Conservation (phyloP, 495 filamentous ascomycete genomes). For the Hypoxylon lienhwacheense region DNA sequence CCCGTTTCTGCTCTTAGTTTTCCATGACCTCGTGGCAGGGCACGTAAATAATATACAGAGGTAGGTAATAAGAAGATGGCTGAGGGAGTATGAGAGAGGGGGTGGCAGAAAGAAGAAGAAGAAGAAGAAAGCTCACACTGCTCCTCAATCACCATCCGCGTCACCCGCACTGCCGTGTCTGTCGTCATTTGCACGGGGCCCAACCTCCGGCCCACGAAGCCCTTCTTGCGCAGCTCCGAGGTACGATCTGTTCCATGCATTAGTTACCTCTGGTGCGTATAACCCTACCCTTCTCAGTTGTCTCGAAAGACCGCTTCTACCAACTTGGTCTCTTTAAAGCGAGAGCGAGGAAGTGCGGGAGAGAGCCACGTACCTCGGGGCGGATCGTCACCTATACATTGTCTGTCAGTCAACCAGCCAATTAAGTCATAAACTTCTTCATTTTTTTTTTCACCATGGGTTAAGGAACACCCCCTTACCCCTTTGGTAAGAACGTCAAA, state of each 20-base stretch:
- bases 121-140: constrained; percentile 58
- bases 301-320: neutral
- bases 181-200: constrained; percentile 98
- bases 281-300: neutral
- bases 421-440: too few relatives aligned
- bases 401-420: constrained; percentile 7
- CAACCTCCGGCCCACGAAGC: constrained; percentile 82
- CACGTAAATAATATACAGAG: neutral
- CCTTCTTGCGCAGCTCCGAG: constrained; percentile 87
- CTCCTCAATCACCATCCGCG: constrained; percentile 81
- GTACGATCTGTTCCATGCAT: constrained; percentile 70
- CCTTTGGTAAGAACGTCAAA: neutral
- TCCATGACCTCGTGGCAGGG: too few relatives aligned
- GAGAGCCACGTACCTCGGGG: constrained; percentile 71
- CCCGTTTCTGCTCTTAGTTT: neutral
- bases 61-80: neutral
- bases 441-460: constrained; percentile 15
- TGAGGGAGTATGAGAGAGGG: neutral
- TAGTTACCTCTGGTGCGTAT: neutral
- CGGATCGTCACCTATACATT: constrained; percentile 79
- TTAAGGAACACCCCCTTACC: neutral
- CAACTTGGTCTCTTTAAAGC: neutral
- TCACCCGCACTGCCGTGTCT: constrained; percentile 93
- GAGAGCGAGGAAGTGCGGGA: neutral
- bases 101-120: neutral